Conservation (phyloP, 345 rosid species). For the Camelina hispida region DNA sequence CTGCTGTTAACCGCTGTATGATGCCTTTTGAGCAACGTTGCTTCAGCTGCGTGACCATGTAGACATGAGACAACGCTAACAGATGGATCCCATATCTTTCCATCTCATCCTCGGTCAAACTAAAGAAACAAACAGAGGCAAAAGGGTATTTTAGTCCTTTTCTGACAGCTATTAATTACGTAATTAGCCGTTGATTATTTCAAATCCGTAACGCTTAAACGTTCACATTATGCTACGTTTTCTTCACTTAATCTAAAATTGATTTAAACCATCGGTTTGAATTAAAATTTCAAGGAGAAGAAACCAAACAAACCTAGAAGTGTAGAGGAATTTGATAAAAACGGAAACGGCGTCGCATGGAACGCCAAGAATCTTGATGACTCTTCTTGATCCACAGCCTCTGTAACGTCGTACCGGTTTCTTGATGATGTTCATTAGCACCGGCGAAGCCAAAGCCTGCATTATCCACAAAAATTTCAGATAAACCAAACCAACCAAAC, state of each 20-base stretch:
- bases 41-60: slow-evolving; percentile 69
- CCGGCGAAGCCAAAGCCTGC: slow-evolving; percentile 76
- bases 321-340: slow-evolving; percentile 66
- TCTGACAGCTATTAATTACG: background rate
- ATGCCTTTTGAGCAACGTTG: slow-evolving; percentile 61
- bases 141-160: slow-evolving; percentile 26
- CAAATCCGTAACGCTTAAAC: background rate
- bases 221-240: background rate
- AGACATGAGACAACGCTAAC: slow-evolving; percentile 78
- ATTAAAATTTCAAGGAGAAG: background rate
- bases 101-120: slow-evolving; percentile 68
- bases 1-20: slow-evolving; percentile 54
- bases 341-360: slow-evolving; percentile 79
- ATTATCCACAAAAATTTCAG: background rate
- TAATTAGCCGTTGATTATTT: slow-evolving; percentile 28
- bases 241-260: no score
- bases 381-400: slow-evolving; percentile 47
- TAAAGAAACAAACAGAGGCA: slow-evolving; percentile 22
- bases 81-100: slow-evolving; percentile 76
- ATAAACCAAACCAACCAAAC: slow-evolving; percentile 9
- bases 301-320: slow-evolving; percentile 60
- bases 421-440: slow-evolving; percentile 66
- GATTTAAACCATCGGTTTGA: background rate
- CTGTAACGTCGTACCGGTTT: slow-evolving; percentile 61
- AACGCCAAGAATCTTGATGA: slow-evolving; percentile 80